Base-by-base conservation (phyloP, 2,329 filamentous ascomycete species). In the Fusarium sp. region DNA sequence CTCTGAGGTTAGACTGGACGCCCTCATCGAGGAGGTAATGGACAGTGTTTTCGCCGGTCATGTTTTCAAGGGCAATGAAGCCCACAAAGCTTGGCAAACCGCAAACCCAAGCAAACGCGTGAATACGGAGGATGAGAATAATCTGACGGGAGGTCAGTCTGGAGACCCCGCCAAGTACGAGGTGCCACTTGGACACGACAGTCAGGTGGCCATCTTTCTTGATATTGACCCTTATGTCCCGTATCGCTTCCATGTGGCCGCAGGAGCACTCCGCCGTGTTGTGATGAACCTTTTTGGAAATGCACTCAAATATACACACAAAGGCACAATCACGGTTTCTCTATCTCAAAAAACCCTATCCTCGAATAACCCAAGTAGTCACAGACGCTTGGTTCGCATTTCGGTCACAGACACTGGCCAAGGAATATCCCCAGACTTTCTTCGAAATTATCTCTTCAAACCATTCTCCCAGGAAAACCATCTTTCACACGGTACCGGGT, bases 201-300 rank as follows among this genome's bases (percentile, higher is more conserved):
- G 51, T 7, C 48, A 79, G 33, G 78, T 79, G 26, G 72, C 73
- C 5, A 72, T 80, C 24, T 77, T 86, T 26, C 63, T 79, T 6
- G 71, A 70, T 8, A 76, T 91, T 20, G 83, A 86, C 7, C 83
- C 76, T 65, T 82, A 38, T 68, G 83, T 61, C 70, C 82, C 77
- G 18, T 91, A 89, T 88, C 77, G 81, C 4, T 90, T 89, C 73
- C 81, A 85, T 28, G 85, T 86, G 1, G 86, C 90, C 55, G 84
- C 87, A 0, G 89, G 90, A 11, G 83, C 83, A 3, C 68, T 84
- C 7, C 77, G 83, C 26, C 85, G 89, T 5, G 86, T 91, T 33
- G 81, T 91, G 35, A 90, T 91, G 87, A 91, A 91, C 55, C 72
- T 91, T 1, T 86, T 91, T 47, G 88, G 89, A 26, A 91, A 91